Conservation (phyloP, 371 early-diverging fungal species). For the Rhizomucor pusillus region DNA sequence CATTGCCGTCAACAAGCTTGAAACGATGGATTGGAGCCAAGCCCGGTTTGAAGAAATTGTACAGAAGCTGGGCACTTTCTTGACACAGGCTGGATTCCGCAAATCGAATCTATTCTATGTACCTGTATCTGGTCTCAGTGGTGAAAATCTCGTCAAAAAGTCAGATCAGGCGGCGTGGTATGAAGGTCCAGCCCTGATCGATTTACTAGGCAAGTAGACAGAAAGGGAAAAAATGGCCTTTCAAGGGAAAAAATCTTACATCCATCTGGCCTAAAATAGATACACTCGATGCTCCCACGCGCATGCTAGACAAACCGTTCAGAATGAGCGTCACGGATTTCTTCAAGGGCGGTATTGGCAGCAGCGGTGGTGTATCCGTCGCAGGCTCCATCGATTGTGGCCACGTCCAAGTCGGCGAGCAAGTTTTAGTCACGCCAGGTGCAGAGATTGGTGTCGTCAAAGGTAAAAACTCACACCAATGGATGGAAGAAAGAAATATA, state of each 20-base stretch:
- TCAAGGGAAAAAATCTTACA: neutral
- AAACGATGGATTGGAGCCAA: constrained; percentile 76
- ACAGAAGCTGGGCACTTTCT: constrained; percentile 61
- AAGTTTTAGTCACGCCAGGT: constrained; percentile 79
- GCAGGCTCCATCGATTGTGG: constrained; percentile 89
- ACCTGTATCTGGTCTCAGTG: constrained; percentile 88
- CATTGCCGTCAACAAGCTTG: constrained; percentile 93
- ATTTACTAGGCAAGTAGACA: constrained; percentile 56
- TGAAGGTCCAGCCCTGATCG: constrained; percentile 59
- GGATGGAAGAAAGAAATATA: too few species aligned
- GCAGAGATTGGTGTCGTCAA: constrained; percentile 77
- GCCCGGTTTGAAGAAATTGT: constrained; percentile 74
- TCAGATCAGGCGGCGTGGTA: constrained; percentile 67
- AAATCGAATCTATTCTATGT: constrained; percentile 70
- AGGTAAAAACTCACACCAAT: constrained; percentile 42
- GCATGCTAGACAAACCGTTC: constrained; percentile 78
- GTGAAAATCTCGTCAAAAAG: constrained; percentile 72
- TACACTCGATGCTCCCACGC: constrained; percentile 67
- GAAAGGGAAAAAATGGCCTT: neutral
- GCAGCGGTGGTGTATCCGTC: constrained; percentile 70
- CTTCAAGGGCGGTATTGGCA: constrained; percentile 78
- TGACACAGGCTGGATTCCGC: constrained; percentile 74
- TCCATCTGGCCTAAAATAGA: constrained; percentile 40
- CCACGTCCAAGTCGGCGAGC: constrained; percentile 82
- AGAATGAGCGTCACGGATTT: constrained; percentile 82